Base-by-base conservation (phyloP, 2,329 filamentous ascomycete genomes). In the Beauveria asiatica region DNA sequence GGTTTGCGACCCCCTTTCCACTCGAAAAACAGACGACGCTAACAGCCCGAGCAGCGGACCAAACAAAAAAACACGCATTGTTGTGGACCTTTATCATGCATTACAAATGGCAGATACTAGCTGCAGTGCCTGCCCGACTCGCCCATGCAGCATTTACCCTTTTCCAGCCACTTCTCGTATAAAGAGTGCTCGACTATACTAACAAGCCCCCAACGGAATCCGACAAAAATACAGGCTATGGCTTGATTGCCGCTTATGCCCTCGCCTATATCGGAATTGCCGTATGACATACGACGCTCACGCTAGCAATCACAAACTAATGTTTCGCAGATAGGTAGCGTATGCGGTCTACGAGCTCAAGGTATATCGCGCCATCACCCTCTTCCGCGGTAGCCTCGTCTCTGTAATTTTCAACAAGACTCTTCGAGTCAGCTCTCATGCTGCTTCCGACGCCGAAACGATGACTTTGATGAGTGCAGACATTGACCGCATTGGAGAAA, bases 391-490 rank as follows among this genome's bases (percentile, higher is more conserved):
- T 3, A 70, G 69, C 5, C 62, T 75, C 9, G 62, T 73, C 10
- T 75, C 77, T 0, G 72, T 82, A 64, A 76, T 84, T 17, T 83
- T 79, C 64, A 71, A 73, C 37, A 77, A 78, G 62, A 77, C 77
- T 0, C 64, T 77, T 2, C 64, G 67, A 3, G 62, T 75, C 16
- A 68, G 67, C 49, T 67, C 68, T 1, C 66, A 66, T 3, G 61
- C 66, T 1, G 65, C 68, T 13, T 70, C 72, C 16, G 71, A 74
- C 37, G 67, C 69, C 0, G 70, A 70, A 7, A 70, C 75, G 1
- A 61, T 74, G 23, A 78, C 75, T 1, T 65, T 78, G 16, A 78
- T 79, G 74, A 76, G 72, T 48, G 73, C 75, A 5, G 76, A 78
- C 54, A 72, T 79, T 25, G 74, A 76, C 46, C 63, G 66, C 13